Conservation (phyloP, 2,329 filamentous ascomycete species). For the Alternaria hordeiaustralica region DNA sequence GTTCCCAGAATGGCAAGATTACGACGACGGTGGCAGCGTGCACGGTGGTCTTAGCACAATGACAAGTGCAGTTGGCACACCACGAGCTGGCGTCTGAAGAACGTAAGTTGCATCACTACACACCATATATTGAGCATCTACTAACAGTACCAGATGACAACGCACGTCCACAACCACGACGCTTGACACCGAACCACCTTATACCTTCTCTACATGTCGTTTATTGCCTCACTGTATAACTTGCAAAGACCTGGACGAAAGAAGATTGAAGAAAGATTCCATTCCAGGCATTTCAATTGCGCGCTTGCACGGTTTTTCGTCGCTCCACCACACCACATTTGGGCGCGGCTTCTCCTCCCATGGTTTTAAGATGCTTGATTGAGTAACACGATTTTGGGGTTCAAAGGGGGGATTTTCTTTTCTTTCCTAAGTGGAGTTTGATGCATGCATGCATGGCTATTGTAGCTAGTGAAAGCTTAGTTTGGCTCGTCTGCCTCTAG, state of each 20-base stretch:
- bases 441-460: conserved; percentile 3
- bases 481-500: not conserved
- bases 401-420: not conserved
- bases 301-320: not conserved
- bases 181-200: conserved; percentile 4
- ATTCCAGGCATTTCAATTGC: not conserved
- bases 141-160: conserved; percentile 2
- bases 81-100: conserved; percentile 27
- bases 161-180: not conserved
- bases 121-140: not conserved
- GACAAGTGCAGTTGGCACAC: conserved; percentile 42
- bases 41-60: conserved; percentile 55
- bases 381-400: conserved; percentile 14
- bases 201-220: conserved; percentile 27
- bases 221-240: conserved; percentile 25
- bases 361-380: conserved; percentile 11
- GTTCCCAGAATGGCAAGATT: conserved; percentile 64
- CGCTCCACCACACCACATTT: not conserved
- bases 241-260: conserved; percentile 5
- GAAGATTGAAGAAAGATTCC: conserved; percentile 4
- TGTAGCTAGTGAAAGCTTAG: conserved; percentile 1
- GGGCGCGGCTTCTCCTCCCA: not conserved
- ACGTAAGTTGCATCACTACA: conserved; percentile 3
- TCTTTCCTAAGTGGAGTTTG: conserved; percentile 4
- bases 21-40: conserved; percentile 58